Evolutionary conservation across 2,329 filamentous ascomycete genomes (phyloP).

Genomic region (Chaetomium globosum): DNA sequence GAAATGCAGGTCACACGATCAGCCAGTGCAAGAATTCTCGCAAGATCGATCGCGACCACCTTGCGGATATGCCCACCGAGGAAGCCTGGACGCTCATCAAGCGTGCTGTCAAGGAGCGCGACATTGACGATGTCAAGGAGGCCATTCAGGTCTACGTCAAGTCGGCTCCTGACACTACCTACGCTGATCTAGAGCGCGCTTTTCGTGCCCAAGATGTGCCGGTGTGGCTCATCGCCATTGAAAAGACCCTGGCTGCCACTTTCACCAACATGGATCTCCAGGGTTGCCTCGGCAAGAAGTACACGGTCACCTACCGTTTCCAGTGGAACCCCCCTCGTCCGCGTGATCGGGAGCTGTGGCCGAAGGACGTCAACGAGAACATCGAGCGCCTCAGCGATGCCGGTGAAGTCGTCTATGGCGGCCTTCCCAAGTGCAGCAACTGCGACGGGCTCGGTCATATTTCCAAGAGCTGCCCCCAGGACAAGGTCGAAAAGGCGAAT

Average conservation of each 20-base stretch:
- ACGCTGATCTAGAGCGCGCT: conserved; percentile 61
- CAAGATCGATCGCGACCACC: conserved; percentile 56
- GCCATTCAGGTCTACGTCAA: conserved; percentile 65
- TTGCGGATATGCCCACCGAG: conserved; percentile 56
- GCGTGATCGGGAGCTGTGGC: conserved; percentile 63
- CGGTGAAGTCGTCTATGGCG: conserved; percentile 63
- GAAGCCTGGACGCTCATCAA: conserved; percentile 61
- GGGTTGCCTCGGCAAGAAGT: conserved; percentile 67
- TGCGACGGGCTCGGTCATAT: conserved; percentile 67
- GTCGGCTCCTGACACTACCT: conserved; percentile 59
- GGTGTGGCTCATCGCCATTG: conserved; percentile 64
- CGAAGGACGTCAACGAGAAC: conserved; percentile 61
- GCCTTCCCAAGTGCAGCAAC: conserved; percentile 63
- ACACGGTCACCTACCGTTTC: conserved; percentile 64
- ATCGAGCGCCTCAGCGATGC: conserved; percentile 65
- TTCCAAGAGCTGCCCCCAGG: conserved; percentile 61
- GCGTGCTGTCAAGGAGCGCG: conserved; percentile 54
- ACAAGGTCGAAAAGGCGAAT: conserved; percentile 51
- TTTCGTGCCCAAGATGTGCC: conserved; percentile 58
- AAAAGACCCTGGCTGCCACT: conserved; percentile 58
- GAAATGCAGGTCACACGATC: conserved; percentile 55
- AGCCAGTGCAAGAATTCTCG: conserved; percentile 62
- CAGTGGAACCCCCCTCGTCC: conserved; percentile 59
- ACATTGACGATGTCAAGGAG: conserved; percentile 65
- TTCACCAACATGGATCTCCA: conserved; percentile 74